Percentiles rank a stretch among this genome's conserved stretches.
These are phyloP conservation scores for Pelargonium australe DNA, from an alignment of 441 rosid species.

Conservation along the genomic window DNA sequence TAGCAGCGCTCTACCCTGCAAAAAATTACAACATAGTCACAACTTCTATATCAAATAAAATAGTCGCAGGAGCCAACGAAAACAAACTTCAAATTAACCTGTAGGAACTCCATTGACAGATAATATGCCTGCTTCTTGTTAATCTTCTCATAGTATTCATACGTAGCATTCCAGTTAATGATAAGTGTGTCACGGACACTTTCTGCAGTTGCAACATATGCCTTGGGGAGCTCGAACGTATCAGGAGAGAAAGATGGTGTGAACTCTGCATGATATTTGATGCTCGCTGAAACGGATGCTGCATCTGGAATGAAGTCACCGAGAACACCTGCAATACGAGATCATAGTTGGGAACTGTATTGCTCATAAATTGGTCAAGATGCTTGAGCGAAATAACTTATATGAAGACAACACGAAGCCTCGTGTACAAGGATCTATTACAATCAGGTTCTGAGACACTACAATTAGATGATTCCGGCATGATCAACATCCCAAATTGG, in stretches of 20 bases:
- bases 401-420: background rate
- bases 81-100: constrained; percentile 39
- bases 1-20: constrained; percentile 79
- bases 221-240: constrained; percentile 64
- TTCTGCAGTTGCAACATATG: constrained; percentile 81
- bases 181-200: constrained; percentile 75
- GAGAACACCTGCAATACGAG: background rate
- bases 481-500: background rate
- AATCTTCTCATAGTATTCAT: constrained; percentile 57
- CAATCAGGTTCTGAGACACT: background rate
- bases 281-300: constrained; percentile 59
- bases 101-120: constrained; percentile 89
- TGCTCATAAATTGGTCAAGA: background rate
- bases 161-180: constrained; percentile 73
- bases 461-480: background rate
- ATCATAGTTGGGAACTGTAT: too few species aligned
- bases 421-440: background rate
- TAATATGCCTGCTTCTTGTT: constrained; percentile 83
- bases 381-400: background rate
- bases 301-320: constrained; percentile 39
- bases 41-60: background rate
- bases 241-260: constrained; percentile 75
- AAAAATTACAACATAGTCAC: constrained; percentile 1
- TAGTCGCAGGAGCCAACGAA: background rate
- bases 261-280: constrained; percentile 80